Base-by-base conservation (phyloP, 495 filamentous ascomycete species). In the Penicillium taxi region DNA sequence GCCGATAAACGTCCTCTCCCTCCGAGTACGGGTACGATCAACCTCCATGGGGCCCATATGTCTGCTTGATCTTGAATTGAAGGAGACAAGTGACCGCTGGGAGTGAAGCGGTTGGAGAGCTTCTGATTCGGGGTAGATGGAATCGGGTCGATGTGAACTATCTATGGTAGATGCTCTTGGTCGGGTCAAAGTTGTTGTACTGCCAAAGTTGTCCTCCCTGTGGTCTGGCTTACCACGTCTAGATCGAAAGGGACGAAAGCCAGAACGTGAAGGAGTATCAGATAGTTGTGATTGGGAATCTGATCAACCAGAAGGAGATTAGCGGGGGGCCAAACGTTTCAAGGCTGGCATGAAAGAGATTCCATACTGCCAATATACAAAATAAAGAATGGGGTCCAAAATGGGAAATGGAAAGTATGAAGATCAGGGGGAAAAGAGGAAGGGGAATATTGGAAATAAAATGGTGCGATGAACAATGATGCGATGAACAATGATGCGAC, bases 1-100 rank as follows among this genome's bases (percentile, higher is more conserved):
- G 30, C 91, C 91, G 29, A 96, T 81, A 56, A 95, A 99, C 1
- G 93, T 99, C 53, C 91, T 75, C 61, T 96, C 93, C 43, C 90
- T 72, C 59, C 93, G 77, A 40, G 80, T 82, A 18, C 86, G 78
- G 42, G 75, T 79, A 46, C 87, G 75, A 50, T 96, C 88, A 15
- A 85, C 67, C 51, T 84, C 80, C 56, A 85, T 69, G 55, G 80
- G 75, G 53, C 79, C 85, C 45, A 86, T 79, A 49, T 68, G 64
- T 48, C 66, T 66, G 31, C 59, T 66, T 9, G 72, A 64, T 47
- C 67, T 60, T 43, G 66, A 66, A 45, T 67, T 64, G 38, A 67
- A 70, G 0, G 69, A 72, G 12, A 54, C 57, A 32, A 61, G 59
- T 9, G 63, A 62, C 13, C 50, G 55, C 36, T 65, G 64, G 35